Evolutionary conservation across 2,329 filamentous ascomycete genomes (phyloP), one percentile per base, ranked within the genome.

Genomic region (Cordyceps javanica): DNA sequence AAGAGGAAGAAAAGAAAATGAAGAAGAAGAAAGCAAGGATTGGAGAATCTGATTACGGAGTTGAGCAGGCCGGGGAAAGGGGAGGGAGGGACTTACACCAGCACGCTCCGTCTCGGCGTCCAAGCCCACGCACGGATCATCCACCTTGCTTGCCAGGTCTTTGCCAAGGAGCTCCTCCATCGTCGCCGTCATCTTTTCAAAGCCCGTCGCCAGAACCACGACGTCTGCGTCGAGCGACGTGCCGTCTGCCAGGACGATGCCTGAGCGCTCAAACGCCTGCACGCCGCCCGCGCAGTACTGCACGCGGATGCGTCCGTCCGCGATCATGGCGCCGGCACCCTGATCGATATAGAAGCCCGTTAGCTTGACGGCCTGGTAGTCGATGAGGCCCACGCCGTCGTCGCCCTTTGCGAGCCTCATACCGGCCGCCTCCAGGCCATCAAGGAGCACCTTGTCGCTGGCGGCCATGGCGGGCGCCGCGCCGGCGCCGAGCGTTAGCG

Each of bases 391-490:
- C 8, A 63, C 63, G 4, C 71, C 69, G 57, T 74, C 72, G 30
- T 67, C 63, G 11, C 71, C 70, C 25, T 65, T 67, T 38, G 71
- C 68, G 6, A 74, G 48, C 19, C 61, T 65, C 30, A 82, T 77
- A 0, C 84, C 84, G 0, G 74, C 81, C 42, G 70, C 74, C 42
- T 69, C 66, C 3, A 83, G 67, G 0, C 76, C 78, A 0, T 76
- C 70, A 3, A 80, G 65, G 8, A 72, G 70, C 3, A 70, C 69
- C 49, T 69, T 70, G 55, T 82, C 77, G n/a, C 69, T 66, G 2
- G 68, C 68, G 10, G 68, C 66, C 59, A 77, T 75, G 19, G 66
- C 64, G 25, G 72, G 67, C 2, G 78, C 79, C 30, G 71, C 63
- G 32, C 70, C 69, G 11, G 76, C 68, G 57, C 72, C 70, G 21